Evolutionary conservation across 1,284 basidiomycete genomes (phyloP), one percentile per base, ranked within the genome.

Genomic region (Hemileia vastatrix): DNA sequence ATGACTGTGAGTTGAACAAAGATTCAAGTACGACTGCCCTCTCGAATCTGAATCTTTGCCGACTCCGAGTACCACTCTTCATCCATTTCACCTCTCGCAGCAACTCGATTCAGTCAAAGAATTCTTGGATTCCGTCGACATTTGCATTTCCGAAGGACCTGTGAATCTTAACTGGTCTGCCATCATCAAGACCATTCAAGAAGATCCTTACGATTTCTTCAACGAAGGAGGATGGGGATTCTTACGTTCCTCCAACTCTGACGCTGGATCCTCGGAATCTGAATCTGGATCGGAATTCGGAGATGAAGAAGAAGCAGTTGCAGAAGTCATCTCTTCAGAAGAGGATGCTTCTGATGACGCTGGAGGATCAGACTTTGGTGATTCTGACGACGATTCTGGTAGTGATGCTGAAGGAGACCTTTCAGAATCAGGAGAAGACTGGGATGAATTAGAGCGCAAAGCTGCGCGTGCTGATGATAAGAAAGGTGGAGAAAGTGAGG

Each of bases 91-190:
- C 15, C 36, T 15, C 36, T n/a, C n/a, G n/a, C 78, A 83, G 0
- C 87, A 90, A 69, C 82, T 95, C 66, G 93, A 96, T 72, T 90
- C 92, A 70, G 91, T 96, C 66, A 95, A 95, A 78, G 91, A 94
- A 74, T 99, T 93, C 94, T 83, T 99, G 31, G 92, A 99, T 88
- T 94, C 90, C 11, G 92, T 95, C 60, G 95, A 98, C 76, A 93
- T 98, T 63, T 87, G 92, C 13, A 84, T 96, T 77, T 90, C 88
- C 51, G 94, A 97, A 77, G 89, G 94, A 8, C 90, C 91, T 1
- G 91, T 98, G 78, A 98, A 97, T 77, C 80, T 97, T 77, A 95
- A 96, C 74, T 98, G 95, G 94, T 85, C 86, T 13, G 89, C 88
- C 3, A 96, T 99, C 75, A 68, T 71, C 66, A 68, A 68, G 64